phyloP scores from a whole-genome alignment of 225 moss, liverwort and hornwort species.

The Rhytidiadelphus loreus region DNA sequence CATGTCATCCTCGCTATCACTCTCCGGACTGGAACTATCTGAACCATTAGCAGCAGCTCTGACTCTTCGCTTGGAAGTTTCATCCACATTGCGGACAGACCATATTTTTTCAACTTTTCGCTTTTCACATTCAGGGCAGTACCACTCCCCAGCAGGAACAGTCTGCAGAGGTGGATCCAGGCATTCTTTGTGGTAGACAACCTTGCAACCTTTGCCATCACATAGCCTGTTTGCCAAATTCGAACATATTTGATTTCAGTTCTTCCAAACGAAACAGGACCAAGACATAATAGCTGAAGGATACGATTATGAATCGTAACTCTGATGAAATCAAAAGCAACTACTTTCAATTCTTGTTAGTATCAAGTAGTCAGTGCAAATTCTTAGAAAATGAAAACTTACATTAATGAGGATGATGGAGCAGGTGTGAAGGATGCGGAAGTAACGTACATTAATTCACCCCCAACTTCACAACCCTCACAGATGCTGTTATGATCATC shows the following conservation, averaged over 20 bases:
- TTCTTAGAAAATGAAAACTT: not conserved
- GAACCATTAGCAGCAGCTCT: constrained; percentile 3
- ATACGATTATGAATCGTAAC: not conserved
- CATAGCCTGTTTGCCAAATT: constrained; percentile 43
- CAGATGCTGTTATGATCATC: constrained; percentile 83
- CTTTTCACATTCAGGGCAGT: constrained; percentile 71
- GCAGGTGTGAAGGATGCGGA: not conserved
- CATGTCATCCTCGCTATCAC: constrained; percentile 25
- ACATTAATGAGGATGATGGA: constrained; percentile 9
- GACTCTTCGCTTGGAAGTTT: not conserved
- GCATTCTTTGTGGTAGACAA: constrained; percentile 81
- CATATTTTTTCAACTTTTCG: constrained; percentile 77
- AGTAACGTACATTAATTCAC: constrained; percentile 80
- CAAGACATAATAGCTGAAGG: not conserved
- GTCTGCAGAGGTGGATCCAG: constrained; percentile 50
- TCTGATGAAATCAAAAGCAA: not conserved
- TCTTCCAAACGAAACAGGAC: not conserved
- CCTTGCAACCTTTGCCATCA: constrained; percentile 73
- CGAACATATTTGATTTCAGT: not conserved
- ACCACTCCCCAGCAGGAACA: constrained; percentile 80
- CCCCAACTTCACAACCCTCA: constrained; percentile 65
- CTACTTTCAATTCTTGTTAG: not conserved
- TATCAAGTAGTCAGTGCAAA: not conserved
- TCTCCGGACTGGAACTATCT: constrained; percentile 8
- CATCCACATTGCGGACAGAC: constrained; percentile 39